Evolutionary conservation across 495 filamentous ascomycete species (phyloP).

Genomic region (Aspergillus avenaceus): DNA sequence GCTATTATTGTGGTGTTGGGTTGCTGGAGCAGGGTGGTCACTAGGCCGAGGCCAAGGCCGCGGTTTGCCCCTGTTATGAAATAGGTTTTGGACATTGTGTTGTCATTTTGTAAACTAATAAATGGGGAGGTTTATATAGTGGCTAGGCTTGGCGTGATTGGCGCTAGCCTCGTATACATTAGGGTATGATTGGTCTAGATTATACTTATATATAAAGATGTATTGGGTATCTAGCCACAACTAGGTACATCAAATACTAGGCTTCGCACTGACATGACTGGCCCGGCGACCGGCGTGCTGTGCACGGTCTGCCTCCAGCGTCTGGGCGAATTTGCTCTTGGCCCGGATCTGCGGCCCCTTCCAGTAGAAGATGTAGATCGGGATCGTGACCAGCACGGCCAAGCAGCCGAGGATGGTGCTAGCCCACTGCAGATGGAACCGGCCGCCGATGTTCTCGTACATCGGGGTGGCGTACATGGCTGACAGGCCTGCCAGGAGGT

Average conservation of each 20-base stretch:
- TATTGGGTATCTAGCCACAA: no score
- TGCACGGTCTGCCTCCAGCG: slow-evolving; percentile 19
- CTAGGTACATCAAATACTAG: no score
- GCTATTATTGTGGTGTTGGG: slow-evolving; percentile 17
- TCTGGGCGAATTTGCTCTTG: slow-evolving; percentile 42
- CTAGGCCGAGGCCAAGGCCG: slow-evolving; percentile 46
- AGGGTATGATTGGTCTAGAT: no score
- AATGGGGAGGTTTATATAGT: background rate
- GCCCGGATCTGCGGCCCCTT: slow-evolving; percentile 40
- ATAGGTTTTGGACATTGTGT: slow-evolving; percentile 4
- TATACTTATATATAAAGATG: no score
- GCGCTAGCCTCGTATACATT: no score
- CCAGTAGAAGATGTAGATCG: slow-evolving; percentile 48
- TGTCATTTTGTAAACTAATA: background rate
- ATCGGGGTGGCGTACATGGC: slow-evolving; percentile 45
- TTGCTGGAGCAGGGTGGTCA: slow-evolving; percentile 3
- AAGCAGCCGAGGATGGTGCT: slow-evolving; percentile 37
- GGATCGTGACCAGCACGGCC: slow-evolving; percentile 38
- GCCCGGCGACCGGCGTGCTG: slow-evolving; percentile 14
- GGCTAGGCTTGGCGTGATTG: background rate
- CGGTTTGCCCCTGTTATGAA: slow-evolving; percentile 37
- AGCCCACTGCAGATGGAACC: slow-evolving; percentile 34
- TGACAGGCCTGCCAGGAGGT: slow-evolving; percentile 44
- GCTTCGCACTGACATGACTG: slow-evolving; percentile 14
- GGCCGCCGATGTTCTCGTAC: slow-evolving; percentile 31